These are phyloP conservation scores for Candida wancherniae DNA, from an alignment of 805 yeast genomes.

Conservation along the genomic window DNA sequence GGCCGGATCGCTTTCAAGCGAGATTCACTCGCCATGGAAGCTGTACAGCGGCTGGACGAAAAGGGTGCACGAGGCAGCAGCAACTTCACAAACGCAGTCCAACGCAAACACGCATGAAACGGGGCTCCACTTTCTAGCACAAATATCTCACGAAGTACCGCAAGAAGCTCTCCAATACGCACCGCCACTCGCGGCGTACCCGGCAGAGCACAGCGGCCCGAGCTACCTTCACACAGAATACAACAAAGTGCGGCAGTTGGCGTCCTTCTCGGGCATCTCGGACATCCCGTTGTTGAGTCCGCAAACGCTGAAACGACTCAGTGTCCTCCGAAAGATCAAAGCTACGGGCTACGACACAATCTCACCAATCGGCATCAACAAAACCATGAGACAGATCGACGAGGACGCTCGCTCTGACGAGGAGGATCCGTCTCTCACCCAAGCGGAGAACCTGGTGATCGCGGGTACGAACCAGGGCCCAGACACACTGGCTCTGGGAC, in stretches of 20 bases:
- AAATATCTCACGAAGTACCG: slow-evolving; percentile 10
- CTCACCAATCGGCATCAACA: slow-evolving; percentile 36
- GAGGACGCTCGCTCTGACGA: slow-evolving; percentile 10
- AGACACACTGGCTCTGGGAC: slow-evolving; percentile 1
- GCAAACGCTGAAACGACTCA: slow-evolving; percentile 17
- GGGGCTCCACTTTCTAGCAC: slow-evolving; percentile 10
- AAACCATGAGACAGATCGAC: slow-evolving; percentile 38
- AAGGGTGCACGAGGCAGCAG: slow-evolving; percentile 12
- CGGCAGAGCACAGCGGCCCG: slow-evolving; percentile 37
- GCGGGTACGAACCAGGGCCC: slow-evolving; percentile 4
- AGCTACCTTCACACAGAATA: slow-evolving; percentile 18
- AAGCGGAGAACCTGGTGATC: slow-evolving; percentile 15
- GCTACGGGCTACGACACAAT: slow-evolving; percentile 31
- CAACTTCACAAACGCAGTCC: background rate
- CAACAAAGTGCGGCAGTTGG: slow-evolving; percentile 18
- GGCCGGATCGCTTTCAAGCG: slow-evolving; percentile 2
- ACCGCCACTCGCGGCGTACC: slow-evolving; percentile 53
- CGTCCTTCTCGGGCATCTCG: slow-evolving; percentile 9
- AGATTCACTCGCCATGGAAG: slow-evolving; percentile 8
- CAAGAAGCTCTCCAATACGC: slow-evolving; percentile 27
- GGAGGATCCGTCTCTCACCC: slow-evolving; percentile 7
- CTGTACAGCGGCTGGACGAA: slow-evolving; percentile 10
- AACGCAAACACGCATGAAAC: slow-evolving; percentile 4
- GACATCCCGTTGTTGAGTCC: slow-evolving; percentile 18
- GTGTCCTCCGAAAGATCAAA: slow-evolving; percentile 24